Evolutionary conservation across 495 filamentous ascomycete species (phyloP).

Genomic region (Apodospora peruviana): DNA sequence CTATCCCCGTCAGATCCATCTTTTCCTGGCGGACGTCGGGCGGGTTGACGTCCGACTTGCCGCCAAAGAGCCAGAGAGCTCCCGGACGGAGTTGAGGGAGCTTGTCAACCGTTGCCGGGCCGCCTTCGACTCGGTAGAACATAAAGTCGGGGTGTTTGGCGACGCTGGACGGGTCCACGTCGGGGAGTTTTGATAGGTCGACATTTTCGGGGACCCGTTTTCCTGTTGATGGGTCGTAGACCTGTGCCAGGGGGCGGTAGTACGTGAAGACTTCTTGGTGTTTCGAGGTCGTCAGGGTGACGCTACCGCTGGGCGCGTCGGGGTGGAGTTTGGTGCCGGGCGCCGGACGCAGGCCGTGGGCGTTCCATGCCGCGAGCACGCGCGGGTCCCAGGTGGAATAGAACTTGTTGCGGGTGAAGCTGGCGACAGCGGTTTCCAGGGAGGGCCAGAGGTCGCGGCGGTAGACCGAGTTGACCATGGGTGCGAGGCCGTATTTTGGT

Average conservation of each 20-base stretch:
- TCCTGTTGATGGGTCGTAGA: slow-evolving; percentile 20
- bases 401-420: slow-evolving; percentile 58
- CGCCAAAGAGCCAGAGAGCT: slow-evolving; percentile 79
- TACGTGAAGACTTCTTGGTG: slow-evolving; percentile 57
- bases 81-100: slow-evolving; percentile 69
- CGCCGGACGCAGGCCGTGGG: slow-evolving; percentile 59
- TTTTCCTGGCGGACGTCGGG: slow-evolving; percentile 49
- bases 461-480: slow-evolving; percentile 36
- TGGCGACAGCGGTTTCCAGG: slow-evolving; percentile 52
- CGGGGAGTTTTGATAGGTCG: slow-evolving; percentile 11
- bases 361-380: slow-evolving; percentile 59
- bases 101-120: slow-evolving; percentile 51
- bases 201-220: slow-evolving; percentile 1
- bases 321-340: slow-evolving; percentile 32
- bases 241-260: slow-evolving; percentile 35
- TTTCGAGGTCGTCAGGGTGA: slow-evolving; percentile 58
- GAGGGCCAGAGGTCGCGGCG: slow-evolving; percentile 70
- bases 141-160: slow-evolving; percentile 30
- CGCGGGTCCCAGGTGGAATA: slow-evolving; percentile 70
- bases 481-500: slow-evolving; percentile 24
- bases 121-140: slow-evolving; percentile 76
- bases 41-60: slow-evolving; percentile 53
- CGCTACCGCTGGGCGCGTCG: slow-evolving; percentile 24
- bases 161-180: slow-evolving; percentile 6
- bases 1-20: slow-evolving; percentile 58